A percentile compares a stretch with the other conserved stretches of the same genome.
These are phyloP conservation scores for Cadophora sp. DNA, from an alignment of 2,329 filamentous ascomycete genomes.

Conservation along the genomic window DNA sequence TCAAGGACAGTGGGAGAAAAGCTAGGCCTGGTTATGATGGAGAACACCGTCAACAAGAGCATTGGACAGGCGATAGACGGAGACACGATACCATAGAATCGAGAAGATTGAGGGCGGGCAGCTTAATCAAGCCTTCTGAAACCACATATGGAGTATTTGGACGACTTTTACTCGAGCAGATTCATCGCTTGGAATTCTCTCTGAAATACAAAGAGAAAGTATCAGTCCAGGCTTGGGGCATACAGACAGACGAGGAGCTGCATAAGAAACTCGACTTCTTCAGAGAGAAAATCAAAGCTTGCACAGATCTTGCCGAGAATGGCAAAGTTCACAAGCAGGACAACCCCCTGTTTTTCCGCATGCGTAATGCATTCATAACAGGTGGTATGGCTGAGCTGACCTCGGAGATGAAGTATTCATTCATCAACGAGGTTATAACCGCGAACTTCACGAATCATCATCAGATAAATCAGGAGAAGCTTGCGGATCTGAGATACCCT, in stretches of 20 bases:
- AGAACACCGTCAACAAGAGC: neutral
- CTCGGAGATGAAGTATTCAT: conserved; percentile 69
- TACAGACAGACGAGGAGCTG: conserved; percentile 28
- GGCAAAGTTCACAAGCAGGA: conserved; percentile 24
- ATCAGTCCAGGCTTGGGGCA: conserved; percentile 26
- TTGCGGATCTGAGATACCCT: conserved; percentile 88
- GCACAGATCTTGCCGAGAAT: conserved; percentile 26
- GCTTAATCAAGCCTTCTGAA: neutral
- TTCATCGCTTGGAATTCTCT: conserved; percentile 13
- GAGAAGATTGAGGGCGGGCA: neutral
- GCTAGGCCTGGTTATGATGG: neutral
- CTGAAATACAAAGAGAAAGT: conserved; percentile 11
- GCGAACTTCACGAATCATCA: conserved; percentile 60
- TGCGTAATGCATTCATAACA: conserved; percentile 66
- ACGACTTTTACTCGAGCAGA: conserved; percentile 25
- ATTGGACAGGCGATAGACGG: neutral
- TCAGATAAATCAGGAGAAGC: conserved; percentile 56
- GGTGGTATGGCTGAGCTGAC: conserved; percentile 57
- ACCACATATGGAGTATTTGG: conserved; percentile 32
- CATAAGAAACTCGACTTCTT: conserved; percentile 28
- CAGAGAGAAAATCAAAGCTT: conserved; percentile 19
- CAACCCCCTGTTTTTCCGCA: conserved; percentile 37
- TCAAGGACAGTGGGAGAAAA: neutral
- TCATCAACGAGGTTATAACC: conserved; percentile 67
- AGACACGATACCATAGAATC: neutral